Evolutionary conservation across 1,139 yeast species (phyloP).

Genomic region (Zhuliangozyma parablackwelliae): DNA sequence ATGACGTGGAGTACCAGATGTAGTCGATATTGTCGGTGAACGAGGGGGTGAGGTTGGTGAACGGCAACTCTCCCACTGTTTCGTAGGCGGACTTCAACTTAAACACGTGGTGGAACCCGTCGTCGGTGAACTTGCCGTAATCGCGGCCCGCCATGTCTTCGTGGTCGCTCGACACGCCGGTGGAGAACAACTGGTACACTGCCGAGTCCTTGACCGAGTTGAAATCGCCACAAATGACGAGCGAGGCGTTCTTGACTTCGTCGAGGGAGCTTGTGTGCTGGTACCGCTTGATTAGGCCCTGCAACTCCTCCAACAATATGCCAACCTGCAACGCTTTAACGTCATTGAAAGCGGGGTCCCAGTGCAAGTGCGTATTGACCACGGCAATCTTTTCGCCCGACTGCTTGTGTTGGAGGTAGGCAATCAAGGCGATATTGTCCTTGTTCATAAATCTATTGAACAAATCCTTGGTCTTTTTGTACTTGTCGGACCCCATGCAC

Average conservation of each 20-base stretch:
- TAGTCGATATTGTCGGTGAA: slow-evolving; percentile 93
- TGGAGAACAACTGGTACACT: slow-evolving; percentile 82
- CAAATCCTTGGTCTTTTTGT: slow-evolving; percentile 89
- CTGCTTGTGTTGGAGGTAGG: slow-evolving; percentile 69
- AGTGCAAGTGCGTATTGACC: slow-evolving; percentile 92
- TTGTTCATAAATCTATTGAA: slow-evolving; percentile 95
- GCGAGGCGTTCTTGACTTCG: slow-evolving; percentile 63
- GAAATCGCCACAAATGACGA: slow-evolving; percentile 91
- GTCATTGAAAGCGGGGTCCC: slow-evolving; percentile 97
- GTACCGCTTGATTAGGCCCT: slow-evolving; percentile 51
- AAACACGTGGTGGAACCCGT: slow-evolving; percentile 80
- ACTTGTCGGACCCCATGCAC: slow-evolving; percentile 83
- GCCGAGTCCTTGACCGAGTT: slow-evolving; percentile 87
- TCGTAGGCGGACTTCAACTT: slow-evolving; percentile 83
- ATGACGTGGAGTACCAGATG: slow-evolving; percentile 85
- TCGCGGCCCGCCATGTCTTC: slow-evolving; percentile 80
- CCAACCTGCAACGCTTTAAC: slow-evolving; percentile 96
- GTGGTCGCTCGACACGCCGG: slow-evolving; percentile 72
- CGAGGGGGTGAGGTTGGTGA: slow-evolving; percentile 89
- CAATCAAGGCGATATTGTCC: slow-evolving; percentile 83
- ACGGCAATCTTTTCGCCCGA: slow-evolving; percentile 71
- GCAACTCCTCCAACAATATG: slow-evolving; percentile 82
- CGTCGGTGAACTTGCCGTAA: slow-evolving; percentile 87
- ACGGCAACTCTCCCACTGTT: slow-evolving; percentile 82
- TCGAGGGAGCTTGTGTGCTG: slow-evolving; percentile 44